phyloP scores from a whole-genome alignment of 805 yeast genomes.

The Candida glaebosa region DNA sequence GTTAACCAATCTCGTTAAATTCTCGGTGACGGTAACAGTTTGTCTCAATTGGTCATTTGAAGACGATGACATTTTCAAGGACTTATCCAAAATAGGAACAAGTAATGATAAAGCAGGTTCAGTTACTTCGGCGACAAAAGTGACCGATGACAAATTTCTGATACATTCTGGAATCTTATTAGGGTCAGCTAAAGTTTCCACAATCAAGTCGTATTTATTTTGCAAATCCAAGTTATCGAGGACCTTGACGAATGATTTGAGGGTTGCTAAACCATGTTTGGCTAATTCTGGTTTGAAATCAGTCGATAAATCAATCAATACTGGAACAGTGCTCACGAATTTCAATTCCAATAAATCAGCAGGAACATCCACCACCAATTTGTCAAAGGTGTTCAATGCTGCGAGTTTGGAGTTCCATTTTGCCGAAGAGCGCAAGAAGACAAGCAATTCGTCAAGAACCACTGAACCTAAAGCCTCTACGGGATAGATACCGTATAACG shows the following conservation, averaged over 20 bases:
- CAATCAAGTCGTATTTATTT: constrained; percentile 77
- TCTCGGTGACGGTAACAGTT: constrained; percentile 93
- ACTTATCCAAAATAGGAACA: constrained; percentile 89
- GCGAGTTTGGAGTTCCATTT: constrained; percentile 91
- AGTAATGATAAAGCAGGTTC: constrained; percentile 89
- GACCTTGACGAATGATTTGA: constrained; percentile 69
- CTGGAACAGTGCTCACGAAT: constrained; percentile 77
- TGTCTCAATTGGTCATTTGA: constrained; percentile 96
- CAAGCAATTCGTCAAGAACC: constrained; percentile 57
- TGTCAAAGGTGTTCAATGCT: constrained; percentile 71
- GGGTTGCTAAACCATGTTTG: constrained; percentile 70
- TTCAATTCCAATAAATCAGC: constrained; percentile 80
- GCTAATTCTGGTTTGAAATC: constrained; percentile 97
- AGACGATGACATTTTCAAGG: constrained; percentile 80
- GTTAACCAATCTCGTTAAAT: constrained; percentile 91
- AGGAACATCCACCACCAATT: constrained; percentile 73
- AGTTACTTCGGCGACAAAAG: constrained; percentile 97
- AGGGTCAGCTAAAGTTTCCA: constrained; percentile 88
- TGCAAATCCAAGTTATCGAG: constrained; percentile 90
- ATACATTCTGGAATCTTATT: constrained; percentile 84
- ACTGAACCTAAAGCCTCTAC: constrained; percentile 74
- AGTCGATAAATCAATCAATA: constrained; percentile 83
- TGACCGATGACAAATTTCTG: constrained; percentile 84
- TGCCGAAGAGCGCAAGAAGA: constrained; percentile 73
- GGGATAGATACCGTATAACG: constrained; percentile 68